Evolutionary conservation across 768 basidiomycete species (phyloP).

Genomic region (Lactarius evosmus): DNA sequence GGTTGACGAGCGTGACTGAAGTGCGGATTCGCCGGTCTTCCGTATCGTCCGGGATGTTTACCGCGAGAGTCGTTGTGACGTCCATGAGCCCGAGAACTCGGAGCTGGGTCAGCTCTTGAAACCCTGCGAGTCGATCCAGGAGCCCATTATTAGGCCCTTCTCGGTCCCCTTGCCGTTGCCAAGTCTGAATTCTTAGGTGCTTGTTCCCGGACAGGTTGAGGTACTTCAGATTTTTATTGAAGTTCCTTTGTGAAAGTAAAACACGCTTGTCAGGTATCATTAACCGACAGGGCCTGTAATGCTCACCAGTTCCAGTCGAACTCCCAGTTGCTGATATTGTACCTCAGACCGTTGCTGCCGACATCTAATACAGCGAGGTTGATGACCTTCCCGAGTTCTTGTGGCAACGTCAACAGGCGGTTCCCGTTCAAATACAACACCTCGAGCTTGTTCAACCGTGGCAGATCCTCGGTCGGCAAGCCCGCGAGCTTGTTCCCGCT

Average conservation of each 20-base stretch:
- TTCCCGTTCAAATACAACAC: slow-evolving; percentile 92
- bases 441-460: slow-evolving; percentile 59
- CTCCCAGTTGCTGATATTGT: slow-evolving; percentile 97
- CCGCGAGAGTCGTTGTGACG: slow-evolving; percentile 64
- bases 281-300: background rate
- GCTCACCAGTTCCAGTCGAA: slow-evolving; percentile 99
- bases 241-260: slow-evolving; percentile 63
- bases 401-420: slow-evolving; percentile 85
- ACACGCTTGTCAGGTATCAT: slow-evolving; percentile 1
- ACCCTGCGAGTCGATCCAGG: slow-evolving; percentile 59
- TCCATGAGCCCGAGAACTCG: slow-evolving; percentile 97
- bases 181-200: slow-evolving; percentile 89
- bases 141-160: slow-evolving; percentile 30
- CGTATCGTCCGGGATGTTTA: slow-evolving; percentile 72
- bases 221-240: slow-evolving; percentile 88
- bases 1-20: slow-evolving; percentile 81
- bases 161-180: slow-evolving; percentile 39
- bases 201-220: slow-evolving; percentile 98
- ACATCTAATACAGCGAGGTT: slow-evolving; percentile 82
- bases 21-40: slow-evolving; percentile 91
- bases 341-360: slow-evolving; percentile 90
- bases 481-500: slow-evolving; percentile 93
- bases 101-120: slow-evolving; percentile 79
- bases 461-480: slow-evolving; percentile 86
- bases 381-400: slow-evolving; percentile 81